These are phyloP conservation scores for Tinospora cordifolia DNA, from an alignment of 164 flowering plant genomes.

Conservation along the genomic window DNA sequence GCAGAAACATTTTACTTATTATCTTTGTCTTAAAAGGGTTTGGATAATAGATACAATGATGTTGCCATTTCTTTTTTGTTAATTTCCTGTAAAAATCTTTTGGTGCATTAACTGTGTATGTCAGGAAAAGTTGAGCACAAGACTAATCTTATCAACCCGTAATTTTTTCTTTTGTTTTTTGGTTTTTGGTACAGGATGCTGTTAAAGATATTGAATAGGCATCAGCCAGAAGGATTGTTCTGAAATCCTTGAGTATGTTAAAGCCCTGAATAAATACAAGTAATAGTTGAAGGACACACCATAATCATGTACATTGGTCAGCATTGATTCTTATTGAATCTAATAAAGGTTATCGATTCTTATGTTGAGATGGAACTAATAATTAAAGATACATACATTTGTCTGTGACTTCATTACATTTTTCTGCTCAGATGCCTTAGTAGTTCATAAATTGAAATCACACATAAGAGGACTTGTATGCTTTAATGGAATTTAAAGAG, in stretches of 20 bases:
- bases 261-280: no score
- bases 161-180: not conserved
- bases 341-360: not conserved
- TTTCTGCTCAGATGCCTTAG: no score
- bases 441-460: no score
- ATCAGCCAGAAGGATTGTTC: not conserved
- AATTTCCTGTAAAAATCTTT: not conserved
- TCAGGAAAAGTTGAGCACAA: not conserved
- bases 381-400: no score
- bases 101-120: not conserved
- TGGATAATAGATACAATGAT: no score
- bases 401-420: no score
- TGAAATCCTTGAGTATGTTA: not conserved
- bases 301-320: not conserved
- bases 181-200: slow-evolving; percentile 39
- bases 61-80: not conserved
- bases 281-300: not conserved
- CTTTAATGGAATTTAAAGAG: no score
- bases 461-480: no score
- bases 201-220: slow-evolving; percentile 43
- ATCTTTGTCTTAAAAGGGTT: not conserved
- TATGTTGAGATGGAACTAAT: no score
- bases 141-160: not conserved
- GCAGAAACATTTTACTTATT: not conserved
- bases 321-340: slow-evolving; percentile 1